A percentile compares a stretch with the other conserved stretches of the same genome.
phyloP scores from a whole-genome alignment of 495 filamentous ascomycete genomes.

The Daldinia loculata region DNA sequence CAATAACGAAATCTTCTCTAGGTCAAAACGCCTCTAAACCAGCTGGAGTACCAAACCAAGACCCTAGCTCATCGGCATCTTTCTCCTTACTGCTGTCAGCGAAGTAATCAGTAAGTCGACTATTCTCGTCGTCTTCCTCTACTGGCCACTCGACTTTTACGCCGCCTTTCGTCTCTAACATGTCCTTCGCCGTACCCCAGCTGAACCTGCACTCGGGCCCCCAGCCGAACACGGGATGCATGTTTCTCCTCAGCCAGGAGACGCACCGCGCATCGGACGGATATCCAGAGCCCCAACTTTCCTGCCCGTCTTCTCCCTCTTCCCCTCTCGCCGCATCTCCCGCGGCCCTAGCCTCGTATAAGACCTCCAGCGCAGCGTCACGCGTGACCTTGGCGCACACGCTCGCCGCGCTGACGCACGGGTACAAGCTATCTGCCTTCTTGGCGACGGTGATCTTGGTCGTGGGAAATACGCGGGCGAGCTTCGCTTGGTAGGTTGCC shows the following conservation, averaged over 20 bases:
- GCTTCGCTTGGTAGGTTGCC: slow-evolving; percentile 78
- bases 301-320: slow-evolving; percentile 26
- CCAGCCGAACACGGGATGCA: slow-evolving; percentile 97
- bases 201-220: slow-evolving; percentile 90
- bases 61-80: slow-evolving; percentile 63
- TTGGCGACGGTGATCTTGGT: slow-evolving; percentile 87
- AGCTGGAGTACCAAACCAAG: slow-evolving; percentile 71
- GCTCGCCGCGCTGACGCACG: slow-evolving; percentile 90
- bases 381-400: slow-evolving; percentile 96
- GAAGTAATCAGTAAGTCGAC: slow-evolving; percentile 80
- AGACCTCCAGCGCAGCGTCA: slow-evolving; percentile 83
- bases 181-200: slow-evolving; percentile 93
- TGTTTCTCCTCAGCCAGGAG: slow-evolving; percentile 80
- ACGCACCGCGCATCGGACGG: slow-evolving; percentile 86
- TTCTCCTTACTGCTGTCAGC: slow-evolving; percentile 49
- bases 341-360: slow-evolving; percentile 61
- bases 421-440: slow-evolving; percentile 94
- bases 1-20: slow-evolving; percentile 31
- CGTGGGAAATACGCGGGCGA: slow-evolving; percentile 85
- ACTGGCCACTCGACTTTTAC: slow-evolving; percentile 85
- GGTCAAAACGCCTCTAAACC: slow-evolving; percentile 66
- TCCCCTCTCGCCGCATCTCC: slow-evolving; percentile 36
- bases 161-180: slow-evolving; percentile 74
- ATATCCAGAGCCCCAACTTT: slow-evolving; percentile 89
- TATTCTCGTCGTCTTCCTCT: slow-evolving; percentile 70